These are phyloP conservation scores for Boletus vinaceobasis DNA, from an alignment of 768 basidiomycete genomes.

Conservation along the genomic window DNA sequence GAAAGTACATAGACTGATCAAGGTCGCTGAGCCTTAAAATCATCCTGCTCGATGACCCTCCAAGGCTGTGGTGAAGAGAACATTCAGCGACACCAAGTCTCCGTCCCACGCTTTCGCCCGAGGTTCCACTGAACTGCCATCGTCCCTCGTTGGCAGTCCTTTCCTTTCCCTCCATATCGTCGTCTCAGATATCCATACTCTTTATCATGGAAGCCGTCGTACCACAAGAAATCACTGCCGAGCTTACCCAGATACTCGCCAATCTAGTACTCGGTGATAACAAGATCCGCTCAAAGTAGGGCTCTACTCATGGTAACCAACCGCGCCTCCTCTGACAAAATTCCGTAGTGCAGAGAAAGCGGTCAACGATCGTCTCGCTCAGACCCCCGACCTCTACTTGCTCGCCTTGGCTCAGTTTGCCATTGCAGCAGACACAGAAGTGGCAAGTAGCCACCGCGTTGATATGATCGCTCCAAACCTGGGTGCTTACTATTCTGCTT, in stretches of 20 bases:
- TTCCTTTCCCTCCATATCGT: not conserved
- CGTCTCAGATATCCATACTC: not conserved
- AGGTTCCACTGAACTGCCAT: not conserved
- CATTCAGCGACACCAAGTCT: not conserved
- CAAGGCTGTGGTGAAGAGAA: not conserved
- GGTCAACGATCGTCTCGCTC: slow-evolving; percentile 74
- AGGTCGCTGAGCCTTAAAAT: not conserved
- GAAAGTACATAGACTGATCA: not conserved
- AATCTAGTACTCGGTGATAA: slow-evolving; percentile 85
- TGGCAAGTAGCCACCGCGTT: slow-evolving; percentile 46
- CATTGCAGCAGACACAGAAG: slow-evolving; percentile 71
- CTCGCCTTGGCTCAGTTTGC: slow-evolving; percentile 79
- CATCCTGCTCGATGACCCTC: not conserved
- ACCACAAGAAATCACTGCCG: slow-evolving; percentile 65
- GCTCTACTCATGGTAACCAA: not conserved
- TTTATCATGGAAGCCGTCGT: slow-evolving; percentile 32
- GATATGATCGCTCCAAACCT: not conserved
- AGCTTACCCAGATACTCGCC: slow-evolving; percentile 80
- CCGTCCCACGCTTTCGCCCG: not conserved
- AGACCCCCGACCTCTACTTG: slow-evolving; percentile 76
- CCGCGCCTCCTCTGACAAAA: slow-evolving; percentile 7
- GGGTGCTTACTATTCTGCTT: slow-evolving; percentile 7
- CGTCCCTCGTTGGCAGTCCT: not conserved
- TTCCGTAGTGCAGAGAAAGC: slow-evolving; percentile 65
- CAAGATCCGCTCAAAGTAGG: slow-evolving; percentile 68